phyloP scores from a whole-genome alignment of 2,329 filamentous ascomycete species.

The Triangularia setosa region DNA sequence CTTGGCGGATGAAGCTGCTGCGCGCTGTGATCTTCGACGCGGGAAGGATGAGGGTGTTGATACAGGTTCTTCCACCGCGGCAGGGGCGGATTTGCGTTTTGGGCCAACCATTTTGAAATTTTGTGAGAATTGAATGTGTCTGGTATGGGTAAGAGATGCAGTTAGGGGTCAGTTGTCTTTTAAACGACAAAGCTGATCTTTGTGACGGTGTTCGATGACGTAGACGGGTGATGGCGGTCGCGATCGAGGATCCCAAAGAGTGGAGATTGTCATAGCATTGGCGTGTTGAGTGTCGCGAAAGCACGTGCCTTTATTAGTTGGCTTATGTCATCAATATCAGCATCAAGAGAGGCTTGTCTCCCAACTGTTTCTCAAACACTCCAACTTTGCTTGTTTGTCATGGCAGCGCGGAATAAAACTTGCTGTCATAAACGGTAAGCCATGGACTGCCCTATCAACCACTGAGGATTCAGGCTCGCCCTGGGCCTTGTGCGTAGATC shows the following conservation, averaged over 20 bases:
- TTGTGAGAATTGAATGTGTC: not conserved
- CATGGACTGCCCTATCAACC: no score
- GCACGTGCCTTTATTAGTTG: conserved; percentile 1
- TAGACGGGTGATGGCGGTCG: not conserved
- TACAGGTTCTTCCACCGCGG: conserved; percentile 21
- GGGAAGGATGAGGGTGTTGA: conserved; percentile 24
- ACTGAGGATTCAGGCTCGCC: no score
- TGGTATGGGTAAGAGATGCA: not conserved
- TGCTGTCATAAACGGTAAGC: no score
- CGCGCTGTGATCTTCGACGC: conserved; percentile 46
- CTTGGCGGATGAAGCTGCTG: conserved; percentile 34
- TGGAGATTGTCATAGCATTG: not conserved
- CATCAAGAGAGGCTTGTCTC: no score
- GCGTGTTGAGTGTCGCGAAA: conserved; percentile 1
- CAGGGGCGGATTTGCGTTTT: conserved; percentile 33
- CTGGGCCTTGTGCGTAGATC: not conserved
- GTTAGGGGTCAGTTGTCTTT: not conserved
- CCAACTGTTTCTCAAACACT: not conserved
- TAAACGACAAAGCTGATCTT: not conserved
- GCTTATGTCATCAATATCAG: conserved; percentile 7
- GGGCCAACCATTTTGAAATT: conserved; percentile 35
- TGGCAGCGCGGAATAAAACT: no score
- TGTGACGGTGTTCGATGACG: not conserved
- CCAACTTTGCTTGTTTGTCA: no score
- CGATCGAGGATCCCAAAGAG: not conserved